These are phyloP conservation scores for Colletotrichum sp. DNA, from an alignment of 2,329 filamentous ascomycete species.

Conservation along the genomic window DNA sequence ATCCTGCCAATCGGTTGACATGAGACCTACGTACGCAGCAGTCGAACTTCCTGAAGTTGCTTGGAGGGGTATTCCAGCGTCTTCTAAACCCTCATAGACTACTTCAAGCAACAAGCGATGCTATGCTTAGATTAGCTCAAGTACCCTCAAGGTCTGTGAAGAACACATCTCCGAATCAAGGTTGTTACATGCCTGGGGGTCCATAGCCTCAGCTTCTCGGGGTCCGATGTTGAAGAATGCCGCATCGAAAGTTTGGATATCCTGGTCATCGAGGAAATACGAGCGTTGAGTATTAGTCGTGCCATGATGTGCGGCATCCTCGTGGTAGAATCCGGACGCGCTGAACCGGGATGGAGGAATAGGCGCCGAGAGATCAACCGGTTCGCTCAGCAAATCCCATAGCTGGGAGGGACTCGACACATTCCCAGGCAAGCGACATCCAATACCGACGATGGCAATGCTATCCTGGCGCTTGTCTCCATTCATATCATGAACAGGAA, in stretches of 20 bases:
- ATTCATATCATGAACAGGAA: not conserved
- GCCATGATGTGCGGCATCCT: not conserved
- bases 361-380: not conserved
- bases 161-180: constrained; percentile 33
- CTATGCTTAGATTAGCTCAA: not conserved
- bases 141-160: not conserved
- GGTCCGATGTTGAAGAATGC: constrained; percentile 33
- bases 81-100: constrained; percentile 36
- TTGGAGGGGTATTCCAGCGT: constrained; percentile 15
- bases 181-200: constrained; percentile 29
- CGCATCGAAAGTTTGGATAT: constrained; percentile 25
- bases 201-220: constrained; percentile 32
- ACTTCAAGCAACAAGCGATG: constrained; percentile 36
- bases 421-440: constrained; percentile 26
- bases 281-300: constrained; percentile 23
- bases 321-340: not conserved
- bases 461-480: constrained; percentile 9
- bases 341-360: not conserved
- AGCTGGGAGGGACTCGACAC: constrained; percentile 22
- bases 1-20: constrained; percentile 30
- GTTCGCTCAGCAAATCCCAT: constrained; percentile 23
- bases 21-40: constrained; percentile 24
- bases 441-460: constrained; percentile 28
- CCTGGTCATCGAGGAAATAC: constrained; percentile 23
- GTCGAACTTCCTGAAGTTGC: not conserved